These are phyloP conservation scores for Triglochin maritima DNA, from an alignment of 106 monocot genomes.

Conservation along the genomic window DNA sequence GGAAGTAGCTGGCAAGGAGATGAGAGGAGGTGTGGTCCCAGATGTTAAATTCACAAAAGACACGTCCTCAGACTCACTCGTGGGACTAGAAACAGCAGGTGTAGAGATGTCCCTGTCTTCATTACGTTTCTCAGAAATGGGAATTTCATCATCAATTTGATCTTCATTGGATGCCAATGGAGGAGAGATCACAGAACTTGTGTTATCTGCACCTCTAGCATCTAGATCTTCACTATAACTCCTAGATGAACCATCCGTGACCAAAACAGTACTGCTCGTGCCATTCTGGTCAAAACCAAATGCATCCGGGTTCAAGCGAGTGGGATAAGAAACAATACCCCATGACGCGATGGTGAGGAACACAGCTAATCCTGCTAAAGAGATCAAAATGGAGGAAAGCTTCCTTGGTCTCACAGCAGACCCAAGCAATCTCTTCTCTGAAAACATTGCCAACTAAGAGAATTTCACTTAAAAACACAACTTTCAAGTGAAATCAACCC, in stretches of 20 bases:
- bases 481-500: neutral
- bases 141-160: neutral
- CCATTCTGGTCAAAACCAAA: neutral
- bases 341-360: slow-evolving; percentile 9
- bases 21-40: neutral
- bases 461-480: neutral
- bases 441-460: neutral
- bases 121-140: neutral
- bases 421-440: neutral
- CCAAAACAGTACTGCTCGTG: neutral
- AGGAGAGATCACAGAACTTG: neutral
- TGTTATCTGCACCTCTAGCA: neutral
- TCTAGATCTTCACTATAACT: neutral
- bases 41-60: neutral
- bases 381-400: slow-evolving; percentile 1
- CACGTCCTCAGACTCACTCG: neutral
- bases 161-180: neutral
- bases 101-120: neutral
- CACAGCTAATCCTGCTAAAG: slow-evolving; percentile 2
- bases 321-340: slow-evolving; percentile 12
- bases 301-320: slow-evolving; percentile 2
- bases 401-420: neutral
- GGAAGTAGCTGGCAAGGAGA: neutral
- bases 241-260: neutral
- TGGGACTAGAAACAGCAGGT: neutral